Evolutionary conservation across 2,329 filamentous ascomycete species (phyloP), one percentile per base, ranked within the genome.

Genomic region (Hypoxylon sp.): DNA sequence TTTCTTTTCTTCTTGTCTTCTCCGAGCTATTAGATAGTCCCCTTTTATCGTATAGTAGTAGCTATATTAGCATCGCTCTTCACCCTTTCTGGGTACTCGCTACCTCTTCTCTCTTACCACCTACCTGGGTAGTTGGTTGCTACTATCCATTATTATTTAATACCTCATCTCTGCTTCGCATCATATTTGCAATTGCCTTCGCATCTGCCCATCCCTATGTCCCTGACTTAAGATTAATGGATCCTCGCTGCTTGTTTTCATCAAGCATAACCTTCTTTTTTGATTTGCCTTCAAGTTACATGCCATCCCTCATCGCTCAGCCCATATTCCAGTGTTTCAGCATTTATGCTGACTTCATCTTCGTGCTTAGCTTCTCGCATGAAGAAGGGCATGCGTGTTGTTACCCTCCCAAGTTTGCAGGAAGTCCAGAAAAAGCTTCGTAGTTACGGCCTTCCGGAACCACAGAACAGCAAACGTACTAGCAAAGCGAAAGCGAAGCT

Each of bases 281-380:
- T 14, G n/a, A n/a, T 14, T 34, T 23, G 9, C 25, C 13, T 13
- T 49, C 43, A 21, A 43, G 38, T 43, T n/a, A 21, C 38, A 43
- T 43, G 10, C n/a, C 7, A 43, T 43, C 11, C 38, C 17, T 43
- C 38, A 43, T 43, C 38, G 11, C 38, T 3, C 17, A 43, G 7
- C 5, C 9, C 2, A 30, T 34, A 28, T 1, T 6, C 2, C n/a
- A 17, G n/a, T 14, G 21, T 32, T 17, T 19, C 28, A 28, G 30
- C 4, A 17, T 36, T 45, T 17, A 51, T 48, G 14, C 41, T 67
- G 19, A 67, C 7, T 48, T 50, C 6, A 7, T 49, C 41, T 43
- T 9, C 46, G 32, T 25, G 11, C 23, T 23, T 60, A 71, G 68
- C 68, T 63, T 67, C 65, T 46, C 65, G 68, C 3, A 71, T 71